Conservation (phyloP, 805 yeast genomes). For the Ogataea polymorpha region DNA sequence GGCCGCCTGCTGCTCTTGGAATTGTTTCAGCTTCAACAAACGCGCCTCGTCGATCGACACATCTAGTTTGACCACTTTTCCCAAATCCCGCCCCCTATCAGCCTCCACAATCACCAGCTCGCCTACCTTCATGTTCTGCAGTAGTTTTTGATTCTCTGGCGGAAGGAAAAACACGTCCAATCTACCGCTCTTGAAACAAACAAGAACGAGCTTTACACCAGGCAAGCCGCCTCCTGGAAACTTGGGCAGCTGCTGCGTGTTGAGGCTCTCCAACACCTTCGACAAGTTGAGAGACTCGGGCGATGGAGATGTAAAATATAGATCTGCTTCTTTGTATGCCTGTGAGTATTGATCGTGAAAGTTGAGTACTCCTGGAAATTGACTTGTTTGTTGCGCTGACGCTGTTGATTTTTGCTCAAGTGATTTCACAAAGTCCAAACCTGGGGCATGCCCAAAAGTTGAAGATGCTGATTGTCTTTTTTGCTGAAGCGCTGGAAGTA, state of each 20-base stretch:
- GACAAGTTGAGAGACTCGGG: constrained; percentile 25
- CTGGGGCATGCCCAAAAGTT: constrained; percentile 19
- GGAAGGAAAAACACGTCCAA: constrained; percentile 73
- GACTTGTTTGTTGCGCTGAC: constrained; percentile 9
- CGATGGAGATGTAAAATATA: constrained; percentile 29
- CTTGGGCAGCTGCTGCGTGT: constrained; percentile 29
- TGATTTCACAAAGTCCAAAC: constrained; percentile 23
- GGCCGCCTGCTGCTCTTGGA: constrained; percentile 69
- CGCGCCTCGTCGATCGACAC: constrained; percentile 67
- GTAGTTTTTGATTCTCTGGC: constrained; percentile 22
- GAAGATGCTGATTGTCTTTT: constrained; percentile 15
- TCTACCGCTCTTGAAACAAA: constrained; percentile 77
- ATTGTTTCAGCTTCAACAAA: constrained; percentile 59
- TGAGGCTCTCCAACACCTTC: constrained; percentile 22
- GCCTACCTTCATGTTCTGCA: constrained; percentile 42
- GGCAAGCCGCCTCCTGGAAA: constrained; percentile 32
- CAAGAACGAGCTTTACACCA: constrained; percentile 47
- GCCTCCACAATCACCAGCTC: constrained; percentile 83
- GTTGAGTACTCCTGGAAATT: constrained; percentile 7
- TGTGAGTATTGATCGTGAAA: constrained; percentile 27
- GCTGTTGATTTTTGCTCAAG: constrained; percentile 18
- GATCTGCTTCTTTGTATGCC: constrained; percentile 26
- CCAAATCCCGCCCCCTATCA: constrained; percentile 77
- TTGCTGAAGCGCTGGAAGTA: constrained; percentile 13
- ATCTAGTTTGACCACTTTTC: constrained; percentile 56